These are phyloP conservation scores for Comarum palustre DNA, from an alignment of 306 rosid species.

Conservation along the genomic window DNA sequence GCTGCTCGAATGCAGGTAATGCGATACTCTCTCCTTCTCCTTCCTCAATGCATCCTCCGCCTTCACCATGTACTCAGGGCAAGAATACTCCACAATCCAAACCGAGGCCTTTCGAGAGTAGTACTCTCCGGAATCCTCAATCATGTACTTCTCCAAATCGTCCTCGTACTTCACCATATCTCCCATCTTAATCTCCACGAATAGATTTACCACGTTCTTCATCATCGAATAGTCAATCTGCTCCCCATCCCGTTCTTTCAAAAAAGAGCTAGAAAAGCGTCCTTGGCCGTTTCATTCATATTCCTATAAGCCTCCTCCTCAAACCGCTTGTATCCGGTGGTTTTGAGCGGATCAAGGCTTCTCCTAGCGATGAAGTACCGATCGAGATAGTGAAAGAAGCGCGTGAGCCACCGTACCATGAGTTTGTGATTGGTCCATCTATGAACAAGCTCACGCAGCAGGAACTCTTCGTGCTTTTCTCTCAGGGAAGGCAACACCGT, in stretches of 20 bases:
- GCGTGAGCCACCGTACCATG: constrained; percentile 49
- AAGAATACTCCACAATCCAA: constrained; percentile 64
- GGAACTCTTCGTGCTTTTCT: constrained; percentile 56
- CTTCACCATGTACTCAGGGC: constrained; percentile 81
- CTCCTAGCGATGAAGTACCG: constrained; percentile 31
- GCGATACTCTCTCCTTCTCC: constrained; percentile 34
- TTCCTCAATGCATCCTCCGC: constrained; percentile 40
- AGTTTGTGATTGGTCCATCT: constrained; percentile 52
- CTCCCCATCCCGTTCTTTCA: constrained; percentile 74
- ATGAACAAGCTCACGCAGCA: constrained; percentile 55
- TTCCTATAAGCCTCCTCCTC: constrained; percentile 47
- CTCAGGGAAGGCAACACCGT: constrained; percentile 46
- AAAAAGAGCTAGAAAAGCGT: constrained; percentile 45
- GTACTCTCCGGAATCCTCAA: constrained; percentile 46
- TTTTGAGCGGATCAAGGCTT: constrained; percentile 27
- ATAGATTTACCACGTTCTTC: constrained; percentile 34
- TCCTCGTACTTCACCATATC: constrained; percentile 39
- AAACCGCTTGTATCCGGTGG: constrained; percentile 37
- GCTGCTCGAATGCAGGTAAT: constrained; percentile 35
- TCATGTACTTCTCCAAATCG: constrained; percentile 59
- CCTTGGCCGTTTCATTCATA: constrained; percentile 37
- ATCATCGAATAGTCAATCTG: constrained; percentile 56
- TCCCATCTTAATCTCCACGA: constrained; percentile 63
- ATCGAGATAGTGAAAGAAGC: constrained; percentile 45
- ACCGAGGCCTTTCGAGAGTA: constrained; percentile 59